phyloP scores from a whole-genome alignment of 2,329 filamentous ascomycete genomes.

The Tricladium varicosporioides region DNA sequence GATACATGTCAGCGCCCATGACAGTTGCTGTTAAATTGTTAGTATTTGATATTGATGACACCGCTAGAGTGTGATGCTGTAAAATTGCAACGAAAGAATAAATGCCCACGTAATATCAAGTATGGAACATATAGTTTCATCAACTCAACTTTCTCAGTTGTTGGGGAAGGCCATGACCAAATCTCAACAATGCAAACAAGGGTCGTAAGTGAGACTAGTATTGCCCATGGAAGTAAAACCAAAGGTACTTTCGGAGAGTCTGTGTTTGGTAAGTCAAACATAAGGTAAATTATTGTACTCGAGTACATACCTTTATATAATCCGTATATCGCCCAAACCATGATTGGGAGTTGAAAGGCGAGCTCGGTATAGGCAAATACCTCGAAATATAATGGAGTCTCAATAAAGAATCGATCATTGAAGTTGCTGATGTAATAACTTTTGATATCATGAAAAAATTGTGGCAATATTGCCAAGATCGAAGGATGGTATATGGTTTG shows the following conservation, averaged over 20 bases:
- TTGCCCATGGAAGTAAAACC: slow-evolving; percentile 57
- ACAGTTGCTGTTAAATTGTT: slow-evolving; percentile 34
- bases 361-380: slow-evolving; percentile 57
- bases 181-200: slow-evolving; percentile 61
- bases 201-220: slow-evolving; percentile 61
- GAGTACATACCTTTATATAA: slow-evolving; percentile 45
- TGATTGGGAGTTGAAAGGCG: slow-evolving; percentile 59
- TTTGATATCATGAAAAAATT: slow-evolving; percentile 48
- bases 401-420: slow-evolving; percentile 61
- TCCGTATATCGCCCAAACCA: slow-evolving; percentile 57
- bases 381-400: slow-evolving; percentile 58
- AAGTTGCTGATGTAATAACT: slow-evolving; percentile 59
- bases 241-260: slow-evolving; percentile 57
- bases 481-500: slow-evolving; percentile 54
- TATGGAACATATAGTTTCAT: slow-evolving; percentile 56
- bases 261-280: slow-evolving; percentile 26
- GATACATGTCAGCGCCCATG: slow-evolving; percentile 43
- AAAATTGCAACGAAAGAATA: background rate
- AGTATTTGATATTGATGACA: background rate
- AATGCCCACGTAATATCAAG: slow-evolving; percentile 49
- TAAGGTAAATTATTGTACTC: background rate
- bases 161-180: slow-evolving; percentile 50
- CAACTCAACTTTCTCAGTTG: slow-evolving; percentile 46
- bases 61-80: too few relatives aligned
- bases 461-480: slow-evolving; percentile 40